Base-by-base conservation (phyloP, 495 filamentous ascomycete species). In the Penicillium coprophilum region DNA sequence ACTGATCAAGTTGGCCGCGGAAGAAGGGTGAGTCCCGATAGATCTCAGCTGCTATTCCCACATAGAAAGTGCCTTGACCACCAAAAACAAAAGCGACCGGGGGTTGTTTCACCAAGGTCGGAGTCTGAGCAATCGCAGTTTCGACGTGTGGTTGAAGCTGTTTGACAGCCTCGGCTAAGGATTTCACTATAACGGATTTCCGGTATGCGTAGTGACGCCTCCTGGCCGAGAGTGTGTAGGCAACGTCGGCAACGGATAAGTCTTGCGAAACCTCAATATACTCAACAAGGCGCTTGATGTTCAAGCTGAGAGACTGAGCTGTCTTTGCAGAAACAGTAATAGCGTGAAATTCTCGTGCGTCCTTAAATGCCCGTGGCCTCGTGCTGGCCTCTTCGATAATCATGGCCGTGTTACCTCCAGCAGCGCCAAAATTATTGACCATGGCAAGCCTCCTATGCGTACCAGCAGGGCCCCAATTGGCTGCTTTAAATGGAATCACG, bases 21-120 rank as follows among this genome's bases (percentile, higher is more conserved):
- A 71, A 76, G 10, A 24, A 31, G 1, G 57, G 34, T 10, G 50
- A 57, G 19, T 57, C 51, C 19, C 66, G 46, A 31, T 58, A 73
- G 2, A 74, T 45, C 27, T 71, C 27, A 10, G 47, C 31, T 13
- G 36, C 60, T 53, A 69, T 62, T 4, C 45, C 50, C 10, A 60
- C 45, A 38, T 87, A 87, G 48, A 82, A 75, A 4, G 84, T 77
- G 10, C 87, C 87, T 65, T 90, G 87, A 20, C 87, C 87, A 13
- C 86, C 88, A 58, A 89, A 89, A 43, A 78, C 66, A 59, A 90
- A 88, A 0, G 78, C 80, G 7, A 87, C 24, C 73, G 8, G 39
- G 39, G 59, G n/a, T 2, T 59, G 57, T 36, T 21, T 6, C 50
- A n/a, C 2, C n/a, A 19, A 19, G 39, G 39, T 41, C 39, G 39